Evolutionary conservation across 306 rosid species (phyloP), one percentile per base, ranked within the genome.

Genomic region (Cucumis cinereus): DNA sequence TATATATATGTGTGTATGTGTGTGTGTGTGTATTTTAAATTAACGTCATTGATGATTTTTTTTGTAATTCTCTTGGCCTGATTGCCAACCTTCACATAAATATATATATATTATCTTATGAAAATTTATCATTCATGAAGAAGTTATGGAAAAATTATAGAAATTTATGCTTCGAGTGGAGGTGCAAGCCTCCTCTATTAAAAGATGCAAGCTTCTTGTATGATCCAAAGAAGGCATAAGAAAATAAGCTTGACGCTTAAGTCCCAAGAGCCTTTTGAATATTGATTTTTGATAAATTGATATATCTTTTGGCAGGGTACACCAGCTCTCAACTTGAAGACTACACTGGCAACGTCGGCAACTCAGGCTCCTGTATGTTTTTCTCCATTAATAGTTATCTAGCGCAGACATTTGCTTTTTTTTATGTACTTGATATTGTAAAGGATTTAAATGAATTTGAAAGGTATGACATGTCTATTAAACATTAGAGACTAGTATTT

Each of bases 291-390:
- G 8, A 71, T 26, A 4, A 71, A 14, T 57, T 71, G 78, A 77
- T 68, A 66, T 77, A 75, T 53, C 43, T 84, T 45, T 79, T 79
- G 78, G 81, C 83, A 94, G 98, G 98, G 81, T 67, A 85, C 87
- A 64, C 91, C 98, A 45, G 73, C 75, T 82, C 81, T 90, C 83
- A 85, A 82, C 84, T 64, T 90, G 84, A 94, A 94, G 84, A 85
- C 75, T 81, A 35, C 89, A 52, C 63, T 82, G 87, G 80, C 85
- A 76, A 79, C 84, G 71, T 59, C 95, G 40, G 84, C 87, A 79
- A 82, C 96, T 69, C 93, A 83, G 80, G 76, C 86, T 70, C 86
- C 96, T 83, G 95, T 91, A 89, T 64, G 97, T 77, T 53, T 82
- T 53, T 67, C 10, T 43, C 55, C n/a, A 43, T 45, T 16, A 47